Evolutionary conservation across 176 grass and related monocot genomes (phyloP).

Genomic region (Avena atlantica): DNA sequence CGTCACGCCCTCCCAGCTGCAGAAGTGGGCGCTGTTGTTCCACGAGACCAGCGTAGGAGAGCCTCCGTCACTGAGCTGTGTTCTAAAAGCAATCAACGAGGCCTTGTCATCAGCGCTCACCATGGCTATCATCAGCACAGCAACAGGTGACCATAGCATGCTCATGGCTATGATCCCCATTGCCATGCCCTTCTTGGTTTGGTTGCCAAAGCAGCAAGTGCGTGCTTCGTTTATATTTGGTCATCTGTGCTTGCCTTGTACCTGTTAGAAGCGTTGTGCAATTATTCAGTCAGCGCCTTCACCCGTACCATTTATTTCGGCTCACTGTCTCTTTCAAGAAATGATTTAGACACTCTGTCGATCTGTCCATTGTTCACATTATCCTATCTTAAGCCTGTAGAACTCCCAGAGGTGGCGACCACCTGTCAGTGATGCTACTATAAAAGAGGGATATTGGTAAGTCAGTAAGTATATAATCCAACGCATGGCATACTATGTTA

Average conservation of each 20-base stretch:
- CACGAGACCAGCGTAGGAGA: background rate
- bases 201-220: background rate
- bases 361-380: background rate
- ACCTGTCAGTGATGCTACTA: too few species aligned
- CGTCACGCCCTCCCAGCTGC: background rate
- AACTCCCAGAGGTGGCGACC: too few species aligned
- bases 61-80: background rate
- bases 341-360: background rate
- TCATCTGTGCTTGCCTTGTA: constrained; percentile 2
- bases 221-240: background rate
- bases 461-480: background rate
- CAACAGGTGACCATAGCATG: background rate
- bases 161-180: background rate
- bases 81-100: background rate
- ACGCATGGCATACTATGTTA: background rate
- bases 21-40: background rate
- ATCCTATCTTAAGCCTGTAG: background rate
- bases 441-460: background rate
- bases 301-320: background rate
- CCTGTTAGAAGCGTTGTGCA: background rate
- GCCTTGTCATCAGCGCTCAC: background rate
- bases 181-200: background rate
- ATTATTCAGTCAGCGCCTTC: background rate
- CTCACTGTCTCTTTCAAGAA: background rate
- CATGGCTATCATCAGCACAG: background rate